Conservation (phyloP, 2,329 filamentous ascomycete species). For the Cercospora nicotianae region DNA sequence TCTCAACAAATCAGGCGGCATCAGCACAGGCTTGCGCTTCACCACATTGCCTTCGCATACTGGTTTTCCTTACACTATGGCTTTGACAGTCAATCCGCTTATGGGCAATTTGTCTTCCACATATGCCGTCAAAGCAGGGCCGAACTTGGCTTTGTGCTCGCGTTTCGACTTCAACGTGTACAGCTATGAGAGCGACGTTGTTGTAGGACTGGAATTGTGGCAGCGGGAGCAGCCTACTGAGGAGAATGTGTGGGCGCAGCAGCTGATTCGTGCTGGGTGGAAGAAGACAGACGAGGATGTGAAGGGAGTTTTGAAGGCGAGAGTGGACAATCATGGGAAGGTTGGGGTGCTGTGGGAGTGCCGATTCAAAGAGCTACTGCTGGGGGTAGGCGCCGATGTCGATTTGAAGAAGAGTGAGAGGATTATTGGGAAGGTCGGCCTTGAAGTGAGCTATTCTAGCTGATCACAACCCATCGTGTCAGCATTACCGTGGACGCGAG, state of each 20-base stretch:
- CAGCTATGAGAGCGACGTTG: conserved; percentile 93
- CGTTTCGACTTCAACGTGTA: conserved; percentile 97
- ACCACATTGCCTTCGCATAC: conserved; percentile 77
- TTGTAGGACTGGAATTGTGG: conserved; percentile 88
- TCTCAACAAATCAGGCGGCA: conserved; percentile 87
- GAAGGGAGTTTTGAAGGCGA: conserved; percentile 84
- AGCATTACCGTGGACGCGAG: neutral
- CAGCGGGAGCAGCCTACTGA: conserved; percentile 50
- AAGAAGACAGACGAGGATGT: conserved; percentile 60
- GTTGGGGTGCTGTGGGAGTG: conserved; percentile 92
- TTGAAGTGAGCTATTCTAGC: conserved; percentile 76
- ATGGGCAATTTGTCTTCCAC: conserved; percentile 91
- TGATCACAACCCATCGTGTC: conserved; percentile 16
- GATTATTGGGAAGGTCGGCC: conserved; percentile 71
- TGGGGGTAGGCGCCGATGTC: conserved; percentile 84
- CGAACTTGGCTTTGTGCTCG: conserved; percentile 79
- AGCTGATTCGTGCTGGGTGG: conserved; percentile 47
- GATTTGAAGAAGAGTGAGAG: conserved; percentile 75
- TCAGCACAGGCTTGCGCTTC: conserved; percentile 86
- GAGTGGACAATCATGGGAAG: conserved; percentile 83
- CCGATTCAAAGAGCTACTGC: conserved; percentile 84
- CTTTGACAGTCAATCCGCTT: conserved; percentile 86
- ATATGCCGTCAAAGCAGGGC: conserved; percentile 86
- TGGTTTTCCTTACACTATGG: conserved; percentile 90
- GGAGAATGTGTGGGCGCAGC: conserved; percentile 48